A percentile compares a stretch with the other conserved stretches of the same genome.
These are phyloP conservation scores for Fusarium sp. DNA, from an alignment of 2,329 filamentous ascomycete genomes.

Conservation along the genomic window DNA sequence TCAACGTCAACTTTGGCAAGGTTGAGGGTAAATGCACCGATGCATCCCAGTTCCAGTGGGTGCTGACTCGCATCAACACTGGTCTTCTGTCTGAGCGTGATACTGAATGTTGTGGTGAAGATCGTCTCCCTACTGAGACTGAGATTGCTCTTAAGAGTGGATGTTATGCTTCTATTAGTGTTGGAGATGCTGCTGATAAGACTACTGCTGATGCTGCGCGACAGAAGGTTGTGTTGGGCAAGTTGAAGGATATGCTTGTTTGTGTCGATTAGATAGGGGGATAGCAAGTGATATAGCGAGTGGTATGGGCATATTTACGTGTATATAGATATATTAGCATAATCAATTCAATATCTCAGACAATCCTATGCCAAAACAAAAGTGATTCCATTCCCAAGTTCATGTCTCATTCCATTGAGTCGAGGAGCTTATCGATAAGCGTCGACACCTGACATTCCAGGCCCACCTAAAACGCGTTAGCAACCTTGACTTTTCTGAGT, in stretches of 20 bases:
- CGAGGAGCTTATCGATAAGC: conserved; percentile 40
- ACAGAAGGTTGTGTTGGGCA: conserved; percentile 45
- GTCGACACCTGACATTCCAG: conserved; percentile 34
- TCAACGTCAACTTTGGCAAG: conserved; percentile 76
- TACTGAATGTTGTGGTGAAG: conserved; percentile 63
- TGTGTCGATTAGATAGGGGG: conserved; percentile 29
- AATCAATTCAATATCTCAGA: not conserved
- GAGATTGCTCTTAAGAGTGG: conserved; percentile 59
- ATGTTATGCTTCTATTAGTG: conserved; percentile 71
- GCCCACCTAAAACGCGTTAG: conserved; percentile 26
- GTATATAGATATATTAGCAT: not conserved
- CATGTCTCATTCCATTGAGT: not conserved
- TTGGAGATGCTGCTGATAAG: conserved; percentile 69
- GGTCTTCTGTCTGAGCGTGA: conserved; percentile 64
- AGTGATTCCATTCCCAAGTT: not conserved
- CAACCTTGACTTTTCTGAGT: conserved; percentile 37
- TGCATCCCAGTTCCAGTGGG: conserved; percentile 66
- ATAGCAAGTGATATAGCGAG: not conserved
- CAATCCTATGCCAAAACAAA: not conserved
- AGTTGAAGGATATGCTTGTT: conserved; percentile 45
- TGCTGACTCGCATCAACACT: conserved; percentile 69
- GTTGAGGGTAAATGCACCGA: conserved; percentile 61
- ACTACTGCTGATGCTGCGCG: conserved; percentile 53
- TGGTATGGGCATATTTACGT: not conserved
- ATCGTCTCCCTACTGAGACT: conserved; percentile 66